Evolutionary conservation across 768 basidiomycete genomes (phyloP), one percentile per base, ranked within the genome.

Genomic region (Leccinum sublutescens): DNA sequence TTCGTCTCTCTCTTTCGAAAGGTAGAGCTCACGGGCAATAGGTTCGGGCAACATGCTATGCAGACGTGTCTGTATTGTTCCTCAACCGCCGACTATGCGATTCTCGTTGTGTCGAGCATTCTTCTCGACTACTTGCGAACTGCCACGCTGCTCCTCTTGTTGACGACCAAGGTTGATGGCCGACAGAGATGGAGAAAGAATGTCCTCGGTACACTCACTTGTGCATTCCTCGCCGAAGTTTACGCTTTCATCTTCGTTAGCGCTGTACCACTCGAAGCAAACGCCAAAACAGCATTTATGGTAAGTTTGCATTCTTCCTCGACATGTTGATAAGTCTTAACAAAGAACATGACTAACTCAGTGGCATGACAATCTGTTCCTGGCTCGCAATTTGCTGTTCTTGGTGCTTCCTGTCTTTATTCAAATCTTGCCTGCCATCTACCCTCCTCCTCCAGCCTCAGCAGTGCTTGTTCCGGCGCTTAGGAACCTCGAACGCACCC

Each of bases 1-100:
- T 54, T 11, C n/a, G 11, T 10, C 45, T 45, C 12, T 49, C 21
- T 45, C 23, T 12, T 14, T 19, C 3, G 8, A 50, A 17, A 29
- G 2, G 6, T 2, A 23, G 14, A 8, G 47, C 64, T 66, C 62
- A 61, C 7, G 4, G 36, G 8, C 50, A 34, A 25, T 56, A 89
- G 89, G 57, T 88, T 89, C 60, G 89, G 89, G 23, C 89, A 91
- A 70, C 70, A 78, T 27, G 81, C 83, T 5, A 71, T 91, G 15
- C 76, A 84, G 49, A 79, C 78, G 8, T 91, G 89, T 72, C 78
- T 78, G n/a, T 83, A 86, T 67, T 91, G 89, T 70, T 78, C 77
- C 21, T 81, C 85, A 14, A 77, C 77, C 53, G 70, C 79, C 27
- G 88, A 91, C 58, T 90, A 82, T 67, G 79, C 79, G 9, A 70